These are phyloP conservation scores for Pythium aquatile DNA, from an alignment of 352 stramenopile genomes.

Conservation along the genomic window DNA sequence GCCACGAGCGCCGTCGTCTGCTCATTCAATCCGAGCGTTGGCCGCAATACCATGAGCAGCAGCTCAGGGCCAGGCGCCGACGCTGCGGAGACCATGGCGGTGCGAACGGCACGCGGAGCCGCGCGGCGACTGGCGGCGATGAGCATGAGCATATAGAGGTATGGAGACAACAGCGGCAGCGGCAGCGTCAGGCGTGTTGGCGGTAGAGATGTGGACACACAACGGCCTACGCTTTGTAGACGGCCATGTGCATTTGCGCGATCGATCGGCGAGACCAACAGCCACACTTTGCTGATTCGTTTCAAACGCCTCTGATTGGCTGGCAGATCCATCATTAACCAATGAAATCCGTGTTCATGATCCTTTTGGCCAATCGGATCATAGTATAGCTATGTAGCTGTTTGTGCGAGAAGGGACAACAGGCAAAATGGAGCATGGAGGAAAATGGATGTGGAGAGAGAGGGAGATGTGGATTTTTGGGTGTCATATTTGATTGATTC, in stretches of 20 bases:
- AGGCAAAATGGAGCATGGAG: background rate
- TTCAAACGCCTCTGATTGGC: conserved; percentile 2
- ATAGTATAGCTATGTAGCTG: background rate
- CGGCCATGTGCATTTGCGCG: background rate
- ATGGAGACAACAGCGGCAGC: background rate
- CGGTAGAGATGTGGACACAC: conserved; percentile 1
- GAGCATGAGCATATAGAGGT: background rate
- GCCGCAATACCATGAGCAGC: background rate
- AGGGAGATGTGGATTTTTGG: background rate
- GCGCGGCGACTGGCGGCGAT: background rate
- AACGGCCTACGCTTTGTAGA: background rate
- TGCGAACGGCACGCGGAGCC: background rate
- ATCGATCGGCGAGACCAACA: conserved; percentile 6
- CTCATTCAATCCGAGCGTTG: background rate
- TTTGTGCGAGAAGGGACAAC: background rate
- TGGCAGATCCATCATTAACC: background rate
- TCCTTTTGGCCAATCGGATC: background rate
- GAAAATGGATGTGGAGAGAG: background rate
- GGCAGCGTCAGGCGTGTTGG: background rate
- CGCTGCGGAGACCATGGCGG: background rate
- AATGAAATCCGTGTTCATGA: background rate
- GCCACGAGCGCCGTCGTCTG: background rate
- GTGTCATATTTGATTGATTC: conserved; percentile 10
- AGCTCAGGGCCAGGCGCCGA: background rate
- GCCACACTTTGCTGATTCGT: conserved; percentile 7